phyloP scores from a whole-genome alignment of 1,284 basidiomycete species.

The Irpex rosettiformis region DNA sequence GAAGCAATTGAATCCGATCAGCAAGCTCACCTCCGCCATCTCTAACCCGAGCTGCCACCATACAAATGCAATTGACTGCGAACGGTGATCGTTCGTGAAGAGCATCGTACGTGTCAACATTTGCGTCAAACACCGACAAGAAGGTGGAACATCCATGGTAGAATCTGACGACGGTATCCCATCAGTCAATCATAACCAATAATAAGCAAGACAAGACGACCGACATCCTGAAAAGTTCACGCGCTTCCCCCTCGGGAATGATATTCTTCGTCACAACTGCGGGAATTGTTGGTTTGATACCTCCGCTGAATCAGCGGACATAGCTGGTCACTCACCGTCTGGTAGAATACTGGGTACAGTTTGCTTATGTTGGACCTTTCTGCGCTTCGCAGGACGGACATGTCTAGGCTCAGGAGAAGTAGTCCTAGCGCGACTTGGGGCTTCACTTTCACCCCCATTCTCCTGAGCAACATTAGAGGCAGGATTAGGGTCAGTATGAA shows the following conservation, averaged over 20 bases:
- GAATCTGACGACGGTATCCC: constrained; percentile 48
- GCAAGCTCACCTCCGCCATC: constrained; percentile 73
- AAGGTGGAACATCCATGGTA: constrained; percentile 89
- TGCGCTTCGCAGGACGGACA: constrained; percentile 62
- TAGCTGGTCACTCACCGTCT: constrained; percentile 48
- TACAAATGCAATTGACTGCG: constrained; percentile 83
- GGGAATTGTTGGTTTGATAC: constrained; percentile 11
- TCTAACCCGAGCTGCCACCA: constrained; percentile 83
- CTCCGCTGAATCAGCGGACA: constrained; percentile 14
- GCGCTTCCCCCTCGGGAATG: constrained; percentile 77
- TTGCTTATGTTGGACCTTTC: constrained; percentile 60
- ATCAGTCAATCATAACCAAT: not conserved
- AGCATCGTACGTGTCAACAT: constrained; percentile 76
- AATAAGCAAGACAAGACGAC: constrained; percentile 23
- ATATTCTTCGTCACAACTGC: constrained; percentile 77
- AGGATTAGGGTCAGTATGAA: constrained; percentile 5
- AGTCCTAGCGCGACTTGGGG: constrained; percentile 69
- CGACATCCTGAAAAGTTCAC: constrained; percentile 80
- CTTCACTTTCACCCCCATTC: constrained; percentile 70
- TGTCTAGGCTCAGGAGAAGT: constrained; percentile 62
- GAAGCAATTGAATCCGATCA: constrained; percentile 1
- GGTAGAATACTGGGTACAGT: constrained; percentile 55
- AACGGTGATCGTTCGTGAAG: constrained; percentile 81
- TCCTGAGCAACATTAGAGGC: constrained; percentile 37
- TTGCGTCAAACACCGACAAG: constrained; percentile 79